Evolutionary conservation across 495 filamentous ascomycete genomes (phyloP).

Genomic region (Neurospora sp.): DNA sequence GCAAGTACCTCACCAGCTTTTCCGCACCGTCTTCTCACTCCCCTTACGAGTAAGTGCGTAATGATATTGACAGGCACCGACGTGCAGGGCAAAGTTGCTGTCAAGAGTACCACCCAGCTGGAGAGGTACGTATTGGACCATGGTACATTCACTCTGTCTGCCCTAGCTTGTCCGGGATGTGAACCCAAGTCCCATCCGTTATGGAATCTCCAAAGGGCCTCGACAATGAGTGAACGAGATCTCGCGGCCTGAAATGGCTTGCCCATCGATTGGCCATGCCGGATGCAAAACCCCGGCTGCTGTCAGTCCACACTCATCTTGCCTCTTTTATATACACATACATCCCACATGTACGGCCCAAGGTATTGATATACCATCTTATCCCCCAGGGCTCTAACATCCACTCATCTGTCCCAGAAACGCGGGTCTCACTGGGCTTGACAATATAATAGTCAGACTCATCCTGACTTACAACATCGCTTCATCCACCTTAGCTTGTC

Average conservation of each 20-base stretch:
- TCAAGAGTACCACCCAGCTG: neutral
- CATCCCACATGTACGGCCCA: slow-evolving; percentile 2
- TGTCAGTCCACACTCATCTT: neutral
- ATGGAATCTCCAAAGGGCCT: slow-evolving; percentile 3
- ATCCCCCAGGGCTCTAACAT: slow-evolving; percentile 1
- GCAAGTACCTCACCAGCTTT: neutral
- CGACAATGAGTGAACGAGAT: slow-evolving; percentile 12
- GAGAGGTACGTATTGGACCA: slow-evolving; percentile 1
- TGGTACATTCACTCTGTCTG: slow-evolving; percentile 2
- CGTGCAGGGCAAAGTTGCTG: neutral
- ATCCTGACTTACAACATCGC: neutral
- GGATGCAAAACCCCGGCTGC: slow-evolving; percentile 12
- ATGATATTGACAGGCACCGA: neutral
- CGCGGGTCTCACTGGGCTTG: neutral
- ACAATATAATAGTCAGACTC: slow-evolving; percentile 1
- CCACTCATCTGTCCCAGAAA: slow-evolving; percentile 3
- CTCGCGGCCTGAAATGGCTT: slow-evolving; percentile 9
- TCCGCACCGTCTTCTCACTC: neutral
- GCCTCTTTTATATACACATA: neutral
- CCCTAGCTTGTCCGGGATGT: neutral
- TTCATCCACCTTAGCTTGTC: neutral
- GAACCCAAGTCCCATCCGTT: neutral
- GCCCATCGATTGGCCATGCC: slow-evolving; percentile 16
- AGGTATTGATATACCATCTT: slow-evolving; percentile 16
- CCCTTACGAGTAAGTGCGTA: neutral